These are phyloP conservation scores for Podosphaera fusca DNA, from an alignment of 2,329 filamentous ascomycete species.

Conservation along the genomic window DNA sequence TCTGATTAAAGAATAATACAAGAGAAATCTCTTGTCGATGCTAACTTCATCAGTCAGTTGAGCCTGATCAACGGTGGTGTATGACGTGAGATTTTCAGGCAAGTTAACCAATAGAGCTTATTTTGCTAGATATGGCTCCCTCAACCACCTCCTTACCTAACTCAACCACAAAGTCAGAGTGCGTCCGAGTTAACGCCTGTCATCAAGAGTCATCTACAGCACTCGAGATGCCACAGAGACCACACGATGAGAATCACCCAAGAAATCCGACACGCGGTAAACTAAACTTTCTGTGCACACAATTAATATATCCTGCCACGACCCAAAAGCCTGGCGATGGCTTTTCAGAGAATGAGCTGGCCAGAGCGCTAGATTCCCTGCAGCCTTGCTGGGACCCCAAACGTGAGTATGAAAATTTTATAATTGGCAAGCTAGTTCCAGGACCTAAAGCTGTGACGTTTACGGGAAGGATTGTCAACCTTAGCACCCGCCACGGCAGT, in stretches of 20 bases:
- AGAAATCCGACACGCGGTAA: no score
- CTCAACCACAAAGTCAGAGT: no score
- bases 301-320: not conserved
- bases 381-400: conserved; percentile 20
- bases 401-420: conserved; percentile 23
- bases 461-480: conserved; percentile 31
- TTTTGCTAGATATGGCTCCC: no score
- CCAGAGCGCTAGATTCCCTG: conserved; percentile 18
- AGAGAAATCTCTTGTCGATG: no score
- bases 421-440: conserved; percentile 24
- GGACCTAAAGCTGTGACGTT: conserved; percentile 28
- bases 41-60: no score
- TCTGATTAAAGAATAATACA: no score
- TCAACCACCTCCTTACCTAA: no score
- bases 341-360: conserved; percentile 26
- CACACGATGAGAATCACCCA: not conserved
- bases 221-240: not conserved
- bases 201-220: not conserved
- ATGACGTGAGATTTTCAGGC: no score
- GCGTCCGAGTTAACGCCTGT: no score
- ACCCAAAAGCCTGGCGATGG: conserved; percentile 21
- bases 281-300: no score
- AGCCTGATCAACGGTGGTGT: no score
- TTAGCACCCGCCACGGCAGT: conserved; percentile 21
- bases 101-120: no score